Conservation (phyloP, 2,329 filamentous ascomycete species). For the Xylaria sp. region DNA sequence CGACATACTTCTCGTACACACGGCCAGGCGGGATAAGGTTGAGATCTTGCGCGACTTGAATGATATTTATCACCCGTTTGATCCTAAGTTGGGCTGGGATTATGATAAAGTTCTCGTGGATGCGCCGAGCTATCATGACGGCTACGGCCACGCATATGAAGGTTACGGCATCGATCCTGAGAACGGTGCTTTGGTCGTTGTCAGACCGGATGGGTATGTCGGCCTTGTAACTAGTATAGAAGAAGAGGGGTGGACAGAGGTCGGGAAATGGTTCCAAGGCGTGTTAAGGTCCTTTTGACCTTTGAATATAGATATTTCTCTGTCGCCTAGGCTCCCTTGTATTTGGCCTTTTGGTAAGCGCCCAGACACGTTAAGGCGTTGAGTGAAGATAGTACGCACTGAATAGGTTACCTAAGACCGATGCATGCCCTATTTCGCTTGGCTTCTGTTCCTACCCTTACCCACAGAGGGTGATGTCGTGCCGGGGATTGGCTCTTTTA, state of each 20-base stretch:
- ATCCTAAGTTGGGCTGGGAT: slow-evolving; percentile 56
- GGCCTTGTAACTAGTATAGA: slow-evolving; percentile 47
- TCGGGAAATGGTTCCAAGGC: slow-evolving; percentile 34
- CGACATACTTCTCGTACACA: slow-evolving; percentile 67
- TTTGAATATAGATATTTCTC: too few relatives aligned
- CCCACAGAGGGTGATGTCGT: too few relatives aligned
- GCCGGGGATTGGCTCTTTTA: too few relatives aligned
- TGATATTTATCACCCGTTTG: slow-evolving; percentile 53
- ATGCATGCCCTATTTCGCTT: too few relatives aligned
- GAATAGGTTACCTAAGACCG: too few relatives aligned
- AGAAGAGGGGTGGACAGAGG: slow-evolving; percentile 32
- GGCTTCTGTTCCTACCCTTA: too few relatives aligned
- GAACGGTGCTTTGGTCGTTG: slow-evolving; percentile 61
- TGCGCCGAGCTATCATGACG: slow-evolving; percentile 58
- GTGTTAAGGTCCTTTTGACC: slow-evolving; percentile 22
- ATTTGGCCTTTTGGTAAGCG: too few relatives aligned
- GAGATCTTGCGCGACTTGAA: slow-evolving; percentile 58
- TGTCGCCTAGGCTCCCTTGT: too few relatives aligned
- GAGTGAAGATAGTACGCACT: too few relatives aligned
- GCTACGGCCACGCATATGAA: slow-evolving; percentile 56
- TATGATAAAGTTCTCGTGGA: slow-evolving; percentile 64
- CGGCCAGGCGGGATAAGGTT: slow-evolving; percentile 53
- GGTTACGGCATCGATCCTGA: slow-evolving; percentile 62
- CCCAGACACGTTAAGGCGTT: too few relatives aligned
- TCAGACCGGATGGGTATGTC: slow-evolving; percentile 73